Evolutionary conservation across 805 yeast genomes (phyloP), one percentile per base, ranked within the genome.

Genomic region (Isabelozyma pseudorhagii): DNA sequence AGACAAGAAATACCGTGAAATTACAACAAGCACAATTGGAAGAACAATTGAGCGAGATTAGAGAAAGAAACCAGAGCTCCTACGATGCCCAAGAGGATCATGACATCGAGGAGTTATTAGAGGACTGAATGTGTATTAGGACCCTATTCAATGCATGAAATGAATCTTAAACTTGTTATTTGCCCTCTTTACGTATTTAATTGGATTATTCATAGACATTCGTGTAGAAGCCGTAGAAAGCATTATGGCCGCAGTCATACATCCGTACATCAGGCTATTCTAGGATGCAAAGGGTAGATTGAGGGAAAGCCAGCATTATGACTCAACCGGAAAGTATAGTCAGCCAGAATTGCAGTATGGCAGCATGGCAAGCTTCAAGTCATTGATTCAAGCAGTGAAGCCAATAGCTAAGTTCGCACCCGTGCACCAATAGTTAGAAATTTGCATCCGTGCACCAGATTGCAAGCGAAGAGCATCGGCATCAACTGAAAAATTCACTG

Each of bases 41-140:
- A 57, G 77, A 80, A 45, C 62, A 68, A 13, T 62, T 71, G 43
- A 63, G 66, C 17, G 67, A 64, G 45, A 57, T 68, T 65, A 73
- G 73, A 65, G 69, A 56, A 53, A 70, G 61, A 66, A 68, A 63
- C 65, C 80, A 64, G 65, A 74, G 78, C 38, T 75, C 79, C 25
- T 74, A 76, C 49, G 70, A 69, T 44, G 77, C 74, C 3, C 75
- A 74, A 6, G 81, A 82, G 52, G 91, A 85, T 58, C 81, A 78
- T 46, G 93, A 87, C 54, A 84, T 87, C 46, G 83, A 78, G n/a
- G 84, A 85, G 48, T 69, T 85, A 42, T 71, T 87, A 54, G 85
- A 84, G 57, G 87, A 83, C 52, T 80, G 61, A 21, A 4, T 21
- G 6, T 21, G 25, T 21, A 21, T 21, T 21, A 21, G 5, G 25